Evolutionary conservation across 805 yeast genomes (phyloP), one percentile per base, ranked within the genome.

Genomic region (Kazachstania viticola): DNA sequence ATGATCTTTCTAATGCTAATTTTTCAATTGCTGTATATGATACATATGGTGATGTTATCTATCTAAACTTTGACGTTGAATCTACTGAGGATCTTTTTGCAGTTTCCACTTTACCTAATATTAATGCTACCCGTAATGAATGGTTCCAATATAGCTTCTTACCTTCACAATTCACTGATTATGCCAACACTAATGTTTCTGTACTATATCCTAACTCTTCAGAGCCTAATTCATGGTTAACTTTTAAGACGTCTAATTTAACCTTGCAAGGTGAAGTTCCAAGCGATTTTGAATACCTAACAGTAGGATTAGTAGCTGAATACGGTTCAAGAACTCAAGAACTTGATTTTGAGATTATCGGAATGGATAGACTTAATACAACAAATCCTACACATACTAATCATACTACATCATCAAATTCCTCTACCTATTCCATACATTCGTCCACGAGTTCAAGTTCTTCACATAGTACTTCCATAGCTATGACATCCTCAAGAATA

Each of bases 251-350:
- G 28, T 41, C 66, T 9, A 82, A 79, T 48, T 60, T 69, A 50
- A 77, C 93, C 0, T 65, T 88, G 34, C 53, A 56, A 25, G 98
- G 98, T 18, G 49, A 57, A 13, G 79, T 77, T 14, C 82, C 84
- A 3, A 42, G 49, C 4, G 56, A 64, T 40, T 70, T 75, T 26
- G 62, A 65, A 12, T 34, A 41, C 3, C 36, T 66, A 12, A 30
- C 45, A 0, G 59, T 76, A 17, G 56, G 57, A 2, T 52, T 78
- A 19, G 49, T 51, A 5, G 68, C 75, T 1, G 36, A 49, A 4
- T 49, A 56, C 37, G 50, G 56, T 25, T 52, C 65, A 7, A 30
- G 49, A 9, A 35, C 51, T 2, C 66, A 69, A 33, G 48, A 61
- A 13, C 46, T 64, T 29, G 51, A 63, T 11, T 74, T 85, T 40